phyloP scores from a whole-genome alignment of 108 stramenopile species.

The Skeletonema marinoi region DNA sequence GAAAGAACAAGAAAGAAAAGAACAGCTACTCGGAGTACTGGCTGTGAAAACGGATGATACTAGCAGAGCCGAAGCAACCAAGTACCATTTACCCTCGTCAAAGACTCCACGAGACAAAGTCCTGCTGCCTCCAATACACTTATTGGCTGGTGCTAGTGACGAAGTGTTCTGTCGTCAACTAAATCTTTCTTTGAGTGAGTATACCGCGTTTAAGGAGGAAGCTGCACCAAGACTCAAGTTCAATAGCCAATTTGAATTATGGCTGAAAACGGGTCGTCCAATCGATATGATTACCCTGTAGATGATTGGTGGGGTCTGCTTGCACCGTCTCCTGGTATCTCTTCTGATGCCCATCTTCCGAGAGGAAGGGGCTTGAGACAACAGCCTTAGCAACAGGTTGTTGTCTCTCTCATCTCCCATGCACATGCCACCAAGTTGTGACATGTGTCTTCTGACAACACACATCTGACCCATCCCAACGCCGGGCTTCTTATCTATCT shows the following conservation, averaged over 20 bases:
- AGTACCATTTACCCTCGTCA: conserved; percentile 6
- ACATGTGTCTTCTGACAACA: no score
- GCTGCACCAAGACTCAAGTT: conserved; percentile 80
- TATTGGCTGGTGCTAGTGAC: conserved; percentile 70
- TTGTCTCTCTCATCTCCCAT: no score
- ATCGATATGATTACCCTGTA: conserved; percentile 44
- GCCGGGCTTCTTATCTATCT: no score
- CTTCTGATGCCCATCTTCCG: neutral
- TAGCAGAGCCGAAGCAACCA: neutral
- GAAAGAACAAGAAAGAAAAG: conserved; percentile 15
- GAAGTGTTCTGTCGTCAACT: conserved; percentile 63
- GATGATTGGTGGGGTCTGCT: neutral
- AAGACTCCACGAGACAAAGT: neutral
- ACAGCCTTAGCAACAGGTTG: no score
- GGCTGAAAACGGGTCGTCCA: conserved; percentile 81
- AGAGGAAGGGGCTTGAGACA: no score
- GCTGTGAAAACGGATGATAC: neutral
- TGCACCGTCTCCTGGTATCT: neutral
- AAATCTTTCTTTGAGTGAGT: conserved; percentile 52
- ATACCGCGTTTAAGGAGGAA: conserved; percentile 54
- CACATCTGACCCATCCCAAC: no score
- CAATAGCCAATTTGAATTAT: conserved; percentile 74
- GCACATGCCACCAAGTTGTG: no score
- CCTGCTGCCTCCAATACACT: conserved; percentile 59
- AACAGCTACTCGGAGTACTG: neutral